Base-by-base conservation (phyloP, 2,329 filamentous ascomycete species). In the Catunica adiposa region DNA sequence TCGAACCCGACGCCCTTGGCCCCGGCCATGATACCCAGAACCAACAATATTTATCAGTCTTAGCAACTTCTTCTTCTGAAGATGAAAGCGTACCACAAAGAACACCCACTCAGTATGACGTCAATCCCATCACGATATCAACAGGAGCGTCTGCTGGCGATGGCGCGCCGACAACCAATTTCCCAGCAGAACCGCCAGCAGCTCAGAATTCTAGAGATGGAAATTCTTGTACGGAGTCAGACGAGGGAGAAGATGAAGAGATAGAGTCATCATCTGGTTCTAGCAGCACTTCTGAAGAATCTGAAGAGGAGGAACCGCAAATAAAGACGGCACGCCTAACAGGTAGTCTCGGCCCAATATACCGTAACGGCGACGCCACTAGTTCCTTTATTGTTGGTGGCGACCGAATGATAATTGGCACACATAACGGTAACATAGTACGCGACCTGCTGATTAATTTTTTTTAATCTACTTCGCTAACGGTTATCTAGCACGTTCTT, bases 361-460 rank as follows among this genome's bases (percentile, higher is more conserved):
- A 98, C 71, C 83, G 89, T 58, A 95, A 94, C 71, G 89, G 88
- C 62, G 92, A 98, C 76, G 87, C 89, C 62, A 96, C 90, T 25
- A 96, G 89, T 68, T 75, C 86, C 7, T 95, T 95, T 66, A 71
- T 94, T 52, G 87, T 94, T 52, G 86, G 86, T 42, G 90, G 90
- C 54, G 90, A 98, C 73, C 97, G 97, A 73, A 94, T 97, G 90
- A 84, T 96, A 60, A 75, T 94, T 62, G 92, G 90, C 61, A 96
- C 92, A 31, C 90, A 98, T 68, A 95, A 94, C 70, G 92, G 92
- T 63, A 95, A 92, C 64, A 90, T 97, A 64, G 88, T 94, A 75
- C 73, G 84, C 25, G 31, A 15, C 6, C 42, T n/a, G 8, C 51
- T 7, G 15, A 8, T 26, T 51, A 9, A 38, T 8, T 15, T n/a